phyloP scores from a whole-genome alignment of 1,284 basidiomycete genomes.

The Ceratobasidium sp. region DNA sequence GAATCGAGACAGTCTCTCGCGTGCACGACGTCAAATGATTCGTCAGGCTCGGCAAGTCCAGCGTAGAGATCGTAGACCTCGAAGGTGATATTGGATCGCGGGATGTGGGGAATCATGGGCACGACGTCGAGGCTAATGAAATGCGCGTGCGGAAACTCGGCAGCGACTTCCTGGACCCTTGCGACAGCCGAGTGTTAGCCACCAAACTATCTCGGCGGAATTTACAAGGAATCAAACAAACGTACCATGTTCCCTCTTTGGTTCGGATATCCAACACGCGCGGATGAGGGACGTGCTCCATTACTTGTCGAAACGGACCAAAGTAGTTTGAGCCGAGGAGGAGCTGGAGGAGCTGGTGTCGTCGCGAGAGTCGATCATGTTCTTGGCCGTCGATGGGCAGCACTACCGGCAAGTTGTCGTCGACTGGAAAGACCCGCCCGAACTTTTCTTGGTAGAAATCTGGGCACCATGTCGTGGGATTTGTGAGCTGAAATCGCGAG shows the following conservation, averaged over 20 bases:
- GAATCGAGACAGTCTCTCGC: conserved; percentile 6
- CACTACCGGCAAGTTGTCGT: conserved; percentile 12
- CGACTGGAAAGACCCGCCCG: conserved; percentile 22
- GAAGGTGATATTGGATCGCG: conserved; percentile 15
- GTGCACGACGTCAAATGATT: conserved; percentile 32
- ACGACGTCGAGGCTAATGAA: conserved; percentile 25
- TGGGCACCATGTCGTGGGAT: background rate
- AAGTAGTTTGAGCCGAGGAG: conserved; percentile 23
- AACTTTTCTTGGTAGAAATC: conserved; percentile 26
- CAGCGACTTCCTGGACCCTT: conserved; percentile 28
- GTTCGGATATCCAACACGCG: conserved; percentile 24
- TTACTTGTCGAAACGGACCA: conserved; percentile 11
- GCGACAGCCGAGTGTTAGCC: background rate
- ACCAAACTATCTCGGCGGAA: background rate
- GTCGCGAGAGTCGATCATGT: conserved; percentile 6
- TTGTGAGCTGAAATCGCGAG: background rate
- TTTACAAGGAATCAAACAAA: background rate
- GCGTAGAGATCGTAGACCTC: conserved; percentile 32
- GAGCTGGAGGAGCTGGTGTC: conserved; percentile 11
- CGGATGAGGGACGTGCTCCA: background rate
- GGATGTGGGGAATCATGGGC: conserved; percentile 19
- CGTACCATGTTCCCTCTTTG: background rate
- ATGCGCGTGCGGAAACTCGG: conserved; percentile 13
- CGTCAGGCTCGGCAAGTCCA: conserved; percentile 24
- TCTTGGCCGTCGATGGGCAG: conserved; percentile 19